phyloP scores from a whole-genome alignment of 2,329 filamentous ascomycete genomes.

The Clarireedia monteithiana region DNA sequence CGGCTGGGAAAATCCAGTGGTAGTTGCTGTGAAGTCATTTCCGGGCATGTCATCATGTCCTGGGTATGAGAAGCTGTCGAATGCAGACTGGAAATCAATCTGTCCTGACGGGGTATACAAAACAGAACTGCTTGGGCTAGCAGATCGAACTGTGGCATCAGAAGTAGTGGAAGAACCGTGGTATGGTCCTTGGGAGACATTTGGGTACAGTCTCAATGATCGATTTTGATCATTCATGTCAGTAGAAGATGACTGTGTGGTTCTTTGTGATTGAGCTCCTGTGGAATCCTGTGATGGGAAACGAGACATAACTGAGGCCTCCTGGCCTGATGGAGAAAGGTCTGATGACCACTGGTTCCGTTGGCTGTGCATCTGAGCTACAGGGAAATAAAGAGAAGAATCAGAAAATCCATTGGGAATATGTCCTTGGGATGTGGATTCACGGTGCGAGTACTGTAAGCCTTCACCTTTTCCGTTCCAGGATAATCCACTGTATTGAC shows the following conservation, averaged over 20 bases:
- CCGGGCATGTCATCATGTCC: constrained; percentile 22
- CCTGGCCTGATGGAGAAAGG: constrained; percentile 18
- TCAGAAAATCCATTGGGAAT: constrained; percentile 26
- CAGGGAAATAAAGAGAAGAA: constrained; percentile 18
- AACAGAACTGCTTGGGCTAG: constrained; percentile 23
- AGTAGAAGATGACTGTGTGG: constrained; percentile 17
- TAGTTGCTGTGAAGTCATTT: constrained; percentile 21
- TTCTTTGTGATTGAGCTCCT: constrained; percentile 23
- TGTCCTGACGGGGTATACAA: constrained; percentile 25
- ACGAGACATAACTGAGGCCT: constrained; percentile 24
- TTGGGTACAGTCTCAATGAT: constrained; percentile 23
- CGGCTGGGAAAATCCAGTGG: constrained; percentile 15
- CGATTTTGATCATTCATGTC: constrained; percentile 24
- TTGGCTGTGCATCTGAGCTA: constrained; percentile 18
- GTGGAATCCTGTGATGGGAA: constrained; percentile 26
- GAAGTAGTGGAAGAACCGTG: constrained; percentile 27
- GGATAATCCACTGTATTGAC: constrained; percentile 26
- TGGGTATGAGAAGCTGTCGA: constrained; percentile 23
- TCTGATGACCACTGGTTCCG: constrained; percentile 24
- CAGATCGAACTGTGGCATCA: constrained; percentile 27
- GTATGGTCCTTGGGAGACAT: constrained; percentile 24
- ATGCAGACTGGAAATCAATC: constrained; percentile 23
- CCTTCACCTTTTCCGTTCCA: constrained; percentile 27
- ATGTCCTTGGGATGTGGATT: constrained; percentile 20
- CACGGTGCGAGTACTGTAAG: constrained; percentile 29